Base-by-base conservation (phyloP, 768 basidiomycete species). In the Guyanaporus albipodus region DNA sequence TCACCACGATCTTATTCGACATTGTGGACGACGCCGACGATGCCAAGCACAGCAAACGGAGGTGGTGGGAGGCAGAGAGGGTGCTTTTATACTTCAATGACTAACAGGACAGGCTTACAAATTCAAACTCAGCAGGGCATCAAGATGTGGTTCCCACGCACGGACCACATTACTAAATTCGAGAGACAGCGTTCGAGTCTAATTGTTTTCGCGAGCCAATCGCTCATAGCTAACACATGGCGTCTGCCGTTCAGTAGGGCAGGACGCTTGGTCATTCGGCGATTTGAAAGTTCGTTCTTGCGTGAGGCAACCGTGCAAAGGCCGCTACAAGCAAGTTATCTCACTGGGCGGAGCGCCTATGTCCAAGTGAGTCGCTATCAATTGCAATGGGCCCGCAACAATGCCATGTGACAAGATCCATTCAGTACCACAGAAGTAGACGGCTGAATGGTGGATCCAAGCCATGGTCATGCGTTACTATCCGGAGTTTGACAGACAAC, bases 1-100 rank as follows among this genome's bases (percentile, higher is more conserved):
- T 89, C 80, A 93, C 91, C 83, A 95, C 92, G 76, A 92, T 91
- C 78, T 94, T 94, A 85, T 95, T 95, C 51, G 91, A 93, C 92
- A 94, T 95, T 62, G 64, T 57, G 62, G 58, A 63, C 52, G 56
- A 59, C 60, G 55, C 60, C 57, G 53, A 62, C 55, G 46, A 53
- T 57, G 48, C 50, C 54, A 46, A 43, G 48, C 50, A 56, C 62
- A 59, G 56, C 66, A 54, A 58, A 60, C 47, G 61, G 62, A 52
- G 44, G 56, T 62, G 63, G 68, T 66, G 62, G 61, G 54, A 55
- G 66, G 56, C 54, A 59, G 48, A 52, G 60, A 56, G 50, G 14
- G 21, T 53, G 56, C 70, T 73, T 73, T 71, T 71, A 71, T 71
- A 71, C 46, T 64, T 59, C 59, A 62, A 67, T 70, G 53, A 44